Evolutionary conservation across 345 rosid species (phyloP).

Genomic region (Tarenaya hassleriana): DNA sequence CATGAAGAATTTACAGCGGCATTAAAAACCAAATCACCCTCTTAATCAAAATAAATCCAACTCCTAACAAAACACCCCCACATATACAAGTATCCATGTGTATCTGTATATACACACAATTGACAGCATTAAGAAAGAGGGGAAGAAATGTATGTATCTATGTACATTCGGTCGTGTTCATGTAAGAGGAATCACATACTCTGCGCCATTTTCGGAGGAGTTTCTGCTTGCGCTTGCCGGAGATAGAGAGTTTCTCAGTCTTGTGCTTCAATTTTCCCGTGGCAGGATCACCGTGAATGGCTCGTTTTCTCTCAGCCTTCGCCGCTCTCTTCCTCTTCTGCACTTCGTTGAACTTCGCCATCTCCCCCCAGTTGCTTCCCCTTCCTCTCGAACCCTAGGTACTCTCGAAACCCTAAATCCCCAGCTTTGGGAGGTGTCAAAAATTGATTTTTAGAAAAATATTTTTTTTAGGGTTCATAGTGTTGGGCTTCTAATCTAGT

Average conservation of each 20-base stretch:
- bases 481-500: too few relatives aligned
- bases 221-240: constrained; percentile 80
- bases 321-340: constrained; percentile 64
- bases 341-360: constrained; percentile 85
- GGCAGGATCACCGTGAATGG: constrained; percentile 57
- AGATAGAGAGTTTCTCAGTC: constrained; percentile 39
- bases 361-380: constrained; percentile 14
- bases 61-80: too few relatives aligned
- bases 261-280: constrained; percentile 51
- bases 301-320: constrained; percentile 51
- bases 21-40: neutral
- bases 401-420: too few relatives aligned
- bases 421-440: too few relatives aligned
- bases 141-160: neutral
- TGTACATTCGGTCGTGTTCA: neutral
- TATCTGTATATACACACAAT: too few relatives aligned
- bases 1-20: neutral
- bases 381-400: too few relatives aligned
- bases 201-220: constrained; percentile 72
- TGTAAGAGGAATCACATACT: constrained; percentile 26
- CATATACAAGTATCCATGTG: neutral
- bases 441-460: too few relatives aligned
- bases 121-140: neutral
- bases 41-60: too few relatives aligned
- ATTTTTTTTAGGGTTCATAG: too few relatives aligned